Base-by-base conservation (phyloP, 2,329 filamentous ascomycete species). In the Clonostachys chloroleuca region DNA sequence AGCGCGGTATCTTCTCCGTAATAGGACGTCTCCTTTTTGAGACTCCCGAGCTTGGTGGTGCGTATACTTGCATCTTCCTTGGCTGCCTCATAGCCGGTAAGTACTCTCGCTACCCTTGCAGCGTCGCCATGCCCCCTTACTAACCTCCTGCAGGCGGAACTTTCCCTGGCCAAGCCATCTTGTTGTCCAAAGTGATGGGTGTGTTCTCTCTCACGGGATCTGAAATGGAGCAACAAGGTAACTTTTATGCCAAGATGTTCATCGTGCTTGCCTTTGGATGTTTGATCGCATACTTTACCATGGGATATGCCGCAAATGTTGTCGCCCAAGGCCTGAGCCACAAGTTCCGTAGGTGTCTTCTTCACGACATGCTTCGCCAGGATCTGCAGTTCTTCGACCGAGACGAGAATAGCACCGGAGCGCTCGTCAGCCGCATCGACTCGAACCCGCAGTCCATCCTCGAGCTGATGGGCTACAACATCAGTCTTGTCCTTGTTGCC, bases 281-380 rank as follows among this genome's bases (percentile, higher is more conserved):
- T n/a, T 60, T 75, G 1, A 42, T 76, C 1, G 61, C 66, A 10
- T 80, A 80, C 53, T 67, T 67, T 42, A 42, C 54, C 9, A 53
- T 70, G 35, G 69, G 69, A 3, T 67, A 56, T 48, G 42, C 57
- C 3, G 63, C 65, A 13, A 72, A 69, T 47, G 49, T 55, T 6
- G 56, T 67, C 10, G 55, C 64, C 10, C 60, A 62, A 51, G 57
- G 56, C 47, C 24, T 45, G 92, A 37, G 36, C 92, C 90, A 16
- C 84, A 83, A 58, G 92, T 89, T 68, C 94, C 89, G n/a, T 89
- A 95, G 69, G 80, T 83, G 36, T 78, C 56, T 52, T 42, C 52
- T 65, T 7, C 41, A 50, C 6, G 49, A 57, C 30, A 66, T 69
- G 45, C 59, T 71, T 13, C 62, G 64, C 0, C 68, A 72, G 46